A percentile compares a stretch with the other conserved stretches of the same genome.
Conservation (phyloP, 768 basidiomycete species). For the Trichaptum fuscoviolaceum region DNA sequence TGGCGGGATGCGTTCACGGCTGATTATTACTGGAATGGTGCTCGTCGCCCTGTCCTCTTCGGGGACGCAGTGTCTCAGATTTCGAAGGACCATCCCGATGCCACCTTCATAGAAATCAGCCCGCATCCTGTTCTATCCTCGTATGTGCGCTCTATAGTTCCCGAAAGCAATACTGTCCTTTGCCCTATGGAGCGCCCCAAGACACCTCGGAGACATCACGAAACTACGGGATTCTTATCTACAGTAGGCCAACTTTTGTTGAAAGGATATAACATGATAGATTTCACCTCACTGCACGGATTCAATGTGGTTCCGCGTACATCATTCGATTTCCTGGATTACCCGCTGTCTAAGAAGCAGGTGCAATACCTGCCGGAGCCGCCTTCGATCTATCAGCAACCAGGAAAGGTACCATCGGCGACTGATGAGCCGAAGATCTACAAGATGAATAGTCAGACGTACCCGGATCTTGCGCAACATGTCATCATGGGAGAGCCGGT, state of each 20-base stretch:
- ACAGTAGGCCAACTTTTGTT: slow-evolving; percentile 25
- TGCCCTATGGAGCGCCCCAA: slow-evolving; percentile 27
- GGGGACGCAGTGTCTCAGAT: slow-evolving; percentile 25
- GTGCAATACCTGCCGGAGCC: slow-evolving; percentile 18
- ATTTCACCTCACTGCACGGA: slow-evolving; percentile 28
- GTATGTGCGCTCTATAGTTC: slow-evolving; percentile 24
- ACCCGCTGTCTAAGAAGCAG: slow-evolving; percentile 28
- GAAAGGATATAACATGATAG: slow-evolving; percentile 25
- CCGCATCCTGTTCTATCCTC: slow-evolving; percentile 35
- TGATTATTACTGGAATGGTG: slow-evolving; percentile 38
- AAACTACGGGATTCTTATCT: slow-evolving; percentile 22
- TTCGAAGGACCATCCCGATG: slow-evolving; percentile 14
- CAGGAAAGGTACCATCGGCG: slow-evolving; percentile 27
- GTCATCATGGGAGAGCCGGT: slow-evolving; percentile 40
- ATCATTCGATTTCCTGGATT: slow-evolving; percentile 16
- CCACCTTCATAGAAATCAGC: slow-evolving; percentile 32
- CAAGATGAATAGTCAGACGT: slow-evolving; percentile 29
- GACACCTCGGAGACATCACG: slow-evolving; percentile 15
- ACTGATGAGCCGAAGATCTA: slow-evolving; percentile 30
- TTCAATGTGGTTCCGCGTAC: slow-evolving; percentile 13
- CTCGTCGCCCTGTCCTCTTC: slow-evolving; percentile 34
- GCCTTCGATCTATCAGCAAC: slow-evolving; percentile 5
- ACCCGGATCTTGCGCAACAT: slow-evolving; percentile 39
- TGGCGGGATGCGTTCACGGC: slow-evolving; percentile 22
- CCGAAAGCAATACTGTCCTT: slow-evolving; percentile 16